These are phyloP conservation scores for Solanum habrochaites DNA, from an alignment of 257 asterid species.

Conservation along the genomic window DNA sequence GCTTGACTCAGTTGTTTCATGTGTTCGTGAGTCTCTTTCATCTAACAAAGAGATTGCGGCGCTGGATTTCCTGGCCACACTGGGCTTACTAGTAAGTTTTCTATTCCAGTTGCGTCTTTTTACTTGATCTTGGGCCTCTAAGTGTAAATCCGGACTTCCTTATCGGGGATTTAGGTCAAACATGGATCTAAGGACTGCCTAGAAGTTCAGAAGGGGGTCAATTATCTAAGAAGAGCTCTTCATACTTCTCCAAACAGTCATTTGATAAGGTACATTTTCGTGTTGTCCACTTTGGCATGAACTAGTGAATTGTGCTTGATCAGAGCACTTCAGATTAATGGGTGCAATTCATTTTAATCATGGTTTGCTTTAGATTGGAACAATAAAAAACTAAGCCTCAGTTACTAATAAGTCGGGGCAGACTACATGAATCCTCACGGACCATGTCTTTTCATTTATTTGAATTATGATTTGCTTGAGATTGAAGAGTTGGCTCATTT, in stretches of 20 bases:
- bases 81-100: constrained; percentile 72
- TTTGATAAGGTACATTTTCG: constrained; percentile 46
- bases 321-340: neutral
- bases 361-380: neutral
- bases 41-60: constrained; percentile 47
- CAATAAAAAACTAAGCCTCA: neutral
- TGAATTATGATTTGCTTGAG: neutral
- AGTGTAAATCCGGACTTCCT: neutral
- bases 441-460: neutral
- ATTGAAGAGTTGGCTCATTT: neutral
- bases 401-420: neutral
- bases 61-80: constrained; percentile 58
- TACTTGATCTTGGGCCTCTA: neutral
- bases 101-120: neutral
- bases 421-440: neutral
- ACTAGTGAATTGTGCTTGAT: neutral
- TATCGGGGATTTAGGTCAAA: constrained; percentile 55
- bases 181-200: constrained; percentile 31
- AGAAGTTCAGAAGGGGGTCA: constrained; percentile 56
- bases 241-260: constrained; percentile 76
- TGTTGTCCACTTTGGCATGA: neutral
- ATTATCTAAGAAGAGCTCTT: constrained; percentile 75
- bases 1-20: constrained; percentile 68
- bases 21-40: constrained; percentile 43
- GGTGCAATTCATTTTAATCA: neutral